These are phyloP conservation scores for Mortierella sp. DNA, from an alignment of 371 early-diverging fungal genomes.

Conservation along the genomic window DNA sequence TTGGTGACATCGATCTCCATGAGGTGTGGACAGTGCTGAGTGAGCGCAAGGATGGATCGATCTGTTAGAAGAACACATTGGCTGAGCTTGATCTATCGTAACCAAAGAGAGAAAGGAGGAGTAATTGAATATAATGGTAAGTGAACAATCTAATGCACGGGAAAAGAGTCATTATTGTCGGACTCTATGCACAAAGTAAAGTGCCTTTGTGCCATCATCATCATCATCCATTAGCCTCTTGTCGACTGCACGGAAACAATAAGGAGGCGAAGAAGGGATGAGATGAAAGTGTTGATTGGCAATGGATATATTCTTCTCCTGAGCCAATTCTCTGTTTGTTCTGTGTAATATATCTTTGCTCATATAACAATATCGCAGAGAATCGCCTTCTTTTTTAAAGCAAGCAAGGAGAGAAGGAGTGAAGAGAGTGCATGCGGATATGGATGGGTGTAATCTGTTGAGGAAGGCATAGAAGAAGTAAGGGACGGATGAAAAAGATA, in stretches of 20 bases:
- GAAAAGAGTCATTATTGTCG: not conserved
- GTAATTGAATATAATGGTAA: not conserved
- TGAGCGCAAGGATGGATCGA: constrained; percentile 65
- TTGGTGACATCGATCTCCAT: constrained; percentile 73
- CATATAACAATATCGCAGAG: not conserved
- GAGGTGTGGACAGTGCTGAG: constrained; percentile 66
- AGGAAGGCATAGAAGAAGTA: not conserved
- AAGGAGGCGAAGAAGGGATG: not conserved
- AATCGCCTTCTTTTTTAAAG: not conserved
- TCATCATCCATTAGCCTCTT: not conserved
- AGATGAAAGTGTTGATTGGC: not conserved
- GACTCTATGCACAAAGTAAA: not conserved
- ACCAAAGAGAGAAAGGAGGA: not conserved
- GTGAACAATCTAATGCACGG: constrained; percentile 2
- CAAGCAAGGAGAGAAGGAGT: not conserved
- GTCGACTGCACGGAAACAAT: not conserved
- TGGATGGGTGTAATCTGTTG: not conserved
- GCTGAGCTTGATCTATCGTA: constrained; percentile 70
- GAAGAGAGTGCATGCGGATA: not conserved
- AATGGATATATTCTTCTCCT: constrained; percentile 2
- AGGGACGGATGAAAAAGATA: not conserved
- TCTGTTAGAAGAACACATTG: constrained; percentile 69
- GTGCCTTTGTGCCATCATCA: not conserved
- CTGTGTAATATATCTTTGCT: not conserved
- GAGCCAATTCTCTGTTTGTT: not conserved